A percentile compares a stretch with the other conserved stretches of the same genome.
These are phyloP conservation scores for Digitaria exilis DNA, from an alignment of 202 grass and related monocot species.

Conservation along the genomic window DNA sequence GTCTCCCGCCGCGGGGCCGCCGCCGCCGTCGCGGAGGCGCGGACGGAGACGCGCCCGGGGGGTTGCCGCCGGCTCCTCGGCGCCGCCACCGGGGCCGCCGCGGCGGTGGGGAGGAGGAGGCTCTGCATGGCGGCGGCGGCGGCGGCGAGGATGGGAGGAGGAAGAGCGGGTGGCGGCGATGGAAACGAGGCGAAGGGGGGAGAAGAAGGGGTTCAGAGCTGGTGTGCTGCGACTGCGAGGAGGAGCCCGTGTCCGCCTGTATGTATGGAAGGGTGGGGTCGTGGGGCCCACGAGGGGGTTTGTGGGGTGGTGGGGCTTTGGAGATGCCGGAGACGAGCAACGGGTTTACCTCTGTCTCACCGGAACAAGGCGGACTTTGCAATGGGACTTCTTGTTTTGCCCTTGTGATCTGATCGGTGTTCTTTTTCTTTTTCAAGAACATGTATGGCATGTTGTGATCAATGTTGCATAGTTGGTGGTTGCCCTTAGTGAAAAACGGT, in stretches of 20 bases:
- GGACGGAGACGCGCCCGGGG: slow-evolving; percentile 23
- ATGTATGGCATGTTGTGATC: neutral
- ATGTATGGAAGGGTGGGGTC: slow-evolving; percentile 38
- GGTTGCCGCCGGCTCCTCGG: neutral
- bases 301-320: neutral
- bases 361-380: slow-evolving; percentile 26
- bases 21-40: slow-evolving; percentile 35
- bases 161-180: slow-evolving; percentile 50
- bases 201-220: neutral
- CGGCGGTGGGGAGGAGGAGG: slow-evolving; percentile 48
- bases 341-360: slow-evolving; percentile 21
- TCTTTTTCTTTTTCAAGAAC: neutral
- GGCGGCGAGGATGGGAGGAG: neutral
- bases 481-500: neutral
- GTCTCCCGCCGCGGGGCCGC: slow-evolving; percentile 57
- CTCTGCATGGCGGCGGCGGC: slow-evolving; percentile 49
- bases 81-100: neutral
- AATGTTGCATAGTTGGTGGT: neutral
- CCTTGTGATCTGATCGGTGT: neutral
- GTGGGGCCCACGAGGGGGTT: slow-evolving; percentile 21
- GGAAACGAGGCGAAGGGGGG: slow-evolving; percentile 49
- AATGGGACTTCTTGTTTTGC: neutral
- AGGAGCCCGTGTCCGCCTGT: neutral
- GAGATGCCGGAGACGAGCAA: slow-evolving; percentile 13
- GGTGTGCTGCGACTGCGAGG: neutral